Evolutionary conservation across 768 basidiomycete species (phyloP).

Genomic region (Postia placenta): DNA sequence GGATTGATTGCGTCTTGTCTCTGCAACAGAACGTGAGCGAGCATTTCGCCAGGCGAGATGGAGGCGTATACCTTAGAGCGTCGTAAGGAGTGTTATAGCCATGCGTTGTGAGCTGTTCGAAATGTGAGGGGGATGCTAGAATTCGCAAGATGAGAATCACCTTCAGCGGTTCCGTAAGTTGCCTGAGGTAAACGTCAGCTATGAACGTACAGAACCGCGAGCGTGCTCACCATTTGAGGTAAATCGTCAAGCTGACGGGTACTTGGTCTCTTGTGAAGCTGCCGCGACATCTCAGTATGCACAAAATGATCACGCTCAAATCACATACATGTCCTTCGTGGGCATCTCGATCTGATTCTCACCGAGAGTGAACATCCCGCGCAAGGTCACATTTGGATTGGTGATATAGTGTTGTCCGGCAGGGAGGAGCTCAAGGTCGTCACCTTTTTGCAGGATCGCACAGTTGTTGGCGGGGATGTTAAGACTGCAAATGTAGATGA

Average conservation of each 20-base stretch:
- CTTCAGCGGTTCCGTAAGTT: slow-evolving; percentile 46
- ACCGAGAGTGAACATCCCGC: slow-evolving; percentile 73
- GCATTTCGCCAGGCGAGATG: too few relatives aligned
- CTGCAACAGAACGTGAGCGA: too few relatives aligned
- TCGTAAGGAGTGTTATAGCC: slow-evolving; percentile 83
- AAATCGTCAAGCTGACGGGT: slow-evolving; percentile 77
- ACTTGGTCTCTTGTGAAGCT: slow-evolving; percentile 86
- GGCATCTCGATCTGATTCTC: slow-evolving; percentile 86
- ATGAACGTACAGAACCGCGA: not conserved
- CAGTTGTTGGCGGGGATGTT: slow-evolving; percentile 86
- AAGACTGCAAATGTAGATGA: slow-evolving; percentile 37
- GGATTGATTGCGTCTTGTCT: slow-evolving; percentile 83
- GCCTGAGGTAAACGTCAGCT: slow-evolving; percentile 26
- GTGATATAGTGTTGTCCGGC: slow-evolving; percentile 85
- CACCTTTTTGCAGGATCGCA: slow-evolving; percentile 76
- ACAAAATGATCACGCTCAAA: not conserved
- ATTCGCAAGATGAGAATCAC: slow-evolving; percentile 15
- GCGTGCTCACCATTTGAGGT: slow-evolving; percentile 62
- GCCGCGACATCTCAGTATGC: not conserved
- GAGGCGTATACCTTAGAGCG: slow-evolving; percentile 37
- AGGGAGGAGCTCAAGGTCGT: slow-evolving; percentile 70
- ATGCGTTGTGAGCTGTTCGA: slow-evolving; percentile 60
- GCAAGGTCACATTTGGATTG: slow-evolving; percentile 75
- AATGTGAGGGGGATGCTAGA: not conserved
- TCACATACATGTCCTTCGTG: slow-evolving; percentile 74